These are phyloP conservation scores for Fusarium mundagurra DNA, from an alignment of 2,329 filamentous ascomycete species.

Conservation along the genomic window DNA sequence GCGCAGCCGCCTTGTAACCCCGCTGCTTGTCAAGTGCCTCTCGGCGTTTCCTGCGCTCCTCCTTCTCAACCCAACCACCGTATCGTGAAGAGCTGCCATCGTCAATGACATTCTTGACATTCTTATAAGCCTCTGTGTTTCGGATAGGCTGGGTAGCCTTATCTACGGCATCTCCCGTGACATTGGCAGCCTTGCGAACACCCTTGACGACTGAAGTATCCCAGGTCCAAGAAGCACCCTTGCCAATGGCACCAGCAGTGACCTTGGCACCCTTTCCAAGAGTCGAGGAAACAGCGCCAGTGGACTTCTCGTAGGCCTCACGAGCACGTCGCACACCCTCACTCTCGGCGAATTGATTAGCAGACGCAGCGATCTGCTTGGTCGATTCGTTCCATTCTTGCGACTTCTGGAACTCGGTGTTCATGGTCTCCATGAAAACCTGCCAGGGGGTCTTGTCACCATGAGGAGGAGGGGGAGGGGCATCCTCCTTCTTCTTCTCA, in stretches of 20 bases:
- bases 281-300: constrained; percentile 81
- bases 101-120: constrained; percentile 94
- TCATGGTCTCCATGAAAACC: constrained; percentile 97
- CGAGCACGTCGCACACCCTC: constrained; percentile 88
- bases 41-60: constrained; percentile 84
- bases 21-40: constrained; percentile 76
- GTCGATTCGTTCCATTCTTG: constrained; percentile 99
- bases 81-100: constrained; percentile 96
- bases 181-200: constrained; percentile 84
- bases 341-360: constrained; percentile 92
- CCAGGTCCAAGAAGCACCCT: constrained; percentile 96
- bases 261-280: constrained; percentile 84
- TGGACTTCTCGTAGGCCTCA: constrained; percentile 87
- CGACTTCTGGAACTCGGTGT: constrained; percentile 91
- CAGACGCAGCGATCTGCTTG: constrained; percentile 88
- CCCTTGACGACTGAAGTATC: constrained; percentile 94
- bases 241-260: constrained; percentile 87
- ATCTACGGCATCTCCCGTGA: constrained; percentile 87
- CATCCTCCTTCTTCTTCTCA: constrained; percentile 71
- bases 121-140: constrained; percentile 93
- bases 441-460: constrained; percentile 99
- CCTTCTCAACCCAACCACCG: constrained; percentile 96
- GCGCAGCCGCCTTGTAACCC: constrained; percentile 60
- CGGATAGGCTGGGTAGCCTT: constrained; percentile 95
- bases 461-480: constrained; percentile 90